Conservation (phyloP, 345 rosid species). For the Acer saccharum region DNA sequence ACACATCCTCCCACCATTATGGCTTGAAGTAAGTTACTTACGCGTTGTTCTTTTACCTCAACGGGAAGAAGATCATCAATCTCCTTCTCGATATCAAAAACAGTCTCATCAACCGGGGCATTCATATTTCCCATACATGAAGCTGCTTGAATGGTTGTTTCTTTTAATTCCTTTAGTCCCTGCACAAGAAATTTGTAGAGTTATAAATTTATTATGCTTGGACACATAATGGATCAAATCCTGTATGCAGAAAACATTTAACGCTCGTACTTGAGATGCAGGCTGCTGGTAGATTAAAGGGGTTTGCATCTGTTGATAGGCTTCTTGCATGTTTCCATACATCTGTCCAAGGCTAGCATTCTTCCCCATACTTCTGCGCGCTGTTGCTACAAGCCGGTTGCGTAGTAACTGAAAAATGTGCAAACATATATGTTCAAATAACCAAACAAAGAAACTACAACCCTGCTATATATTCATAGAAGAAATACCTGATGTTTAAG, state of each 20-base stretch:
- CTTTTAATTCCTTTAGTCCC: slow-evolving; percentile 77
- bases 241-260: neutral
- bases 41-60: slow-evolving; percentile 80
- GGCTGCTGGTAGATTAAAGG: slow-evolving; percentile 73
- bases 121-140: slow-evolving; percentile 57
- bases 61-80: slow-evolving; percentile 79
- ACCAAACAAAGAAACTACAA: neutral
- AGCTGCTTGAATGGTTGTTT: slow-evolving; percentile 71
- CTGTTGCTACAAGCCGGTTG: slow-evolving; percentile 72
- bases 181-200: slow-evolving; percentile 15
- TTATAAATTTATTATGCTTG: neutral
- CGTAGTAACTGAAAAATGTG: slow-evolving; percentile 64
- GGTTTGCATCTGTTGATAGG: slow-evolving; percentile 84
- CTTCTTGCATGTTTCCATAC: slow-evolving; percentile 84
- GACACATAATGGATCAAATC: neutral
- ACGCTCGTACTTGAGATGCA: slow-evolving; percentile 31
- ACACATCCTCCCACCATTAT: slow-evolving; percentile 78
- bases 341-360: slow-evolving; percentile 82
- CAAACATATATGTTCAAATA: neutral
- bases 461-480: neutral
- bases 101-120: slow-evolving; percentile 72
- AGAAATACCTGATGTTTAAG: slow-evolving; percentile 75
- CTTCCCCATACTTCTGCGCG: slow-evolving; percentile 59
- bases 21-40: slow-evolving; percentile 78
- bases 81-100: slow-evolving; percentile 79